A percentile compares a stretch with the other conserved stretches of the same genome.
These are phyloP conservation scores for Aristolochia californica DNA, from an alignment of 164 flowering plant species.

Conservation along the genomic window DNA sequence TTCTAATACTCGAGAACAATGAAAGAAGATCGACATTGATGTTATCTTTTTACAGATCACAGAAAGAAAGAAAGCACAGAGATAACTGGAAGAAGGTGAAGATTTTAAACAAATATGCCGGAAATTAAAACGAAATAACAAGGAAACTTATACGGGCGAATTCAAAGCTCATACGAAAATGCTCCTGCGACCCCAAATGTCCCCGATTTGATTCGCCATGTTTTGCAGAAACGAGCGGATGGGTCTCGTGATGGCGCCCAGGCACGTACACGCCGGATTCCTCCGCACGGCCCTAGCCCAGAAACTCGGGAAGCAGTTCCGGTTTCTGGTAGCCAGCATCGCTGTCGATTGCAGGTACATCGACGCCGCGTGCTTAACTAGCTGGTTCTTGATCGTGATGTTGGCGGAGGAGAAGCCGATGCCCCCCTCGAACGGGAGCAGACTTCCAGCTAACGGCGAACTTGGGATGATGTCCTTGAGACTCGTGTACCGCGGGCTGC, in stretches of 20 bases:
- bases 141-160: too few species aligned
- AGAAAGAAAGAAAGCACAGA: too few species aligned
- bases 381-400: conserved; percentile 34
- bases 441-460: not conserved
- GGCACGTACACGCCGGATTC: conserved; percentile 3
- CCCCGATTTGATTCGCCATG: conserved; percentile 7
- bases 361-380: conserved; percentile 60
- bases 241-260: not conserved
- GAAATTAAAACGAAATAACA: too few species aligned
- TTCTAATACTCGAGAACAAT: too few species aligned
- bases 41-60: too few species aligned
- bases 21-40: too few species aligned
- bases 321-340: conserved; percentile 16
- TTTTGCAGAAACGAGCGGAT: not conserved
- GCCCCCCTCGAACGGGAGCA: not conserved
- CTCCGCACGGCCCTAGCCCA: conserved; percentile 14
- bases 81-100: too few species aligned
- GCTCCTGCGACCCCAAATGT: conserved; percentile 4
- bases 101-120: too few species aligned
- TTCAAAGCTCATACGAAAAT: not conserved
- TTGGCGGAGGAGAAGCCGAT: conserved; percentile 17
- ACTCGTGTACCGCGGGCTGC: conserved; percentile 34
- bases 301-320: conserved; percentile 19
- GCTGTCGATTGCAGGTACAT: conserved; percentile 51
- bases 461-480: conserved; percentile 30